A percentile compares a stretch with the other conserved stretches of the same genome.
Conservation (phyloP, 495 filamentous ascomycete genomes). For the Hypoxylon crocopeplum region DNA sequence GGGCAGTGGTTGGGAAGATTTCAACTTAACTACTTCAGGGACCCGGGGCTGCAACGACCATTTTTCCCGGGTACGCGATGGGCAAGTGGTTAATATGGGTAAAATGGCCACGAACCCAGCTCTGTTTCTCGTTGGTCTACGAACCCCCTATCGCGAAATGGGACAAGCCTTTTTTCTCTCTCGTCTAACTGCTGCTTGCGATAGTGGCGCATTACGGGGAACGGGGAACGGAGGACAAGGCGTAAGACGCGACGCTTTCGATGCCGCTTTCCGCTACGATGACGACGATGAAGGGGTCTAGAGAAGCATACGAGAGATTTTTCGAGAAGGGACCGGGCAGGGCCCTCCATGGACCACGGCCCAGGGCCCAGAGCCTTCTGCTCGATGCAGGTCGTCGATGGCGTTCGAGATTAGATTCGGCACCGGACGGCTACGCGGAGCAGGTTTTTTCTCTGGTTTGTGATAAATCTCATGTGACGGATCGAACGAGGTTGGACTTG, state of each 20-base stretch:
- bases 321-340: slow-evolving; percentile 14
- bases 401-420: slow-evolving; percentile 23
- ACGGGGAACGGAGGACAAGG: too few species aligned
- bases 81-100: slow-evolving; percentile 35
- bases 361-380: slow-evolving; percentile 9
- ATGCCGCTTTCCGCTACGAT: slow-evolving; percentile 1
- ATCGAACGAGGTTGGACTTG: slow-evolving; percentile 26
- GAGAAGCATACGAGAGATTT: slow-evolving; percentile 5
- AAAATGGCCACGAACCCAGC: slow-evolving; percentile 26
- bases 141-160: slow-evolving; percentile 3
- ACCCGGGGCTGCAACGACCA: slow-evolving; percentile 21
- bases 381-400: slow-evolving; percentile 14
- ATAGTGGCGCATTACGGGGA: slow-evolving; percentile 9
- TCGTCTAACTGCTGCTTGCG: too few species aligned
- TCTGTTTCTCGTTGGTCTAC: too few species aligned
- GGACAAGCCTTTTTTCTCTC: background rate
- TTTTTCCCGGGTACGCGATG: slow-evolving; percentile 29
- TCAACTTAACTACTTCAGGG: slow-evolving; percentile 29
- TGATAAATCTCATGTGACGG: slow-evolving; percentile 8
- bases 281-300: slow-evolving; percentile 4
- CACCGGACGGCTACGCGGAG: slow-evolving; percentile 1
- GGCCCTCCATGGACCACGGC: slow-evolving; percentile 9
- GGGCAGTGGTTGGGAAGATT: slow-evolving; percentile 8
- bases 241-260: background rate
- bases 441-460: background rate